Percentiles rank a stretch among this genome's conserved stretches.
Evolutionary conservation across 768 basidiomycete genomes (phyloP).

Genomic region (Lactarius evosmus): DNA sequence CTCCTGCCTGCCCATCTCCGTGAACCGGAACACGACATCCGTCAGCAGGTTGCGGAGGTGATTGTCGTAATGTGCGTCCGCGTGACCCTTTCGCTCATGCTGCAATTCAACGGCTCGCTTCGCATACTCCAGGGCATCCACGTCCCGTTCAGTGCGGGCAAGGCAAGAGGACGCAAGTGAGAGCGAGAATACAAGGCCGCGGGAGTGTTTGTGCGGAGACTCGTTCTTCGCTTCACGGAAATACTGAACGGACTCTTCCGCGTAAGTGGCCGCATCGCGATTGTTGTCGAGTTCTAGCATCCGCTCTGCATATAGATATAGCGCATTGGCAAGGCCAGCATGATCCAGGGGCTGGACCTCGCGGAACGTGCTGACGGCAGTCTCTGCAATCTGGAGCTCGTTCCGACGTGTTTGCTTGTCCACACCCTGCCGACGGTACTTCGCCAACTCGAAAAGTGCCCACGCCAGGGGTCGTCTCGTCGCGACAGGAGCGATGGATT

Average conservation of each 20-base stretch:
- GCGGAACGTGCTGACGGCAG: conserved; percentile 15
- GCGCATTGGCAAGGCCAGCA: conserved; percentile 16
- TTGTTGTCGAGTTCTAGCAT: conserved; percentile 19
- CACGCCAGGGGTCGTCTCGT: conserved; percentile 4
- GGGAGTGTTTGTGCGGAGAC: background rate
- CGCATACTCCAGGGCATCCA: conserved; percentile 12
- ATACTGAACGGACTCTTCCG: conserved; percentile 18
- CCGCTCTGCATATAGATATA: conserved; percentile 12
- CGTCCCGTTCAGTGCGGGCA: conserved; percentile 11
- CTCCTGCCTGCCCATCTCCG: background rate
- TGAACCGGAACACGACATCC: conserved; percentile 9
- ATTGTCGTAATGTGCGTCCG: background rate
- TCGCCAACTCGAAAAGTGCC: conserved; percentile 8
- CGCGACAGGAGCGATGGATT: background rate
- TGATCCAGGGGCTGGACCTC: conserved; percentile 3
- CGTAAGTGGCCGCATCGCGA: conserved; percentile 14
- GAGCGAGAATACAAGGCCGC: conserved; percentile 17
- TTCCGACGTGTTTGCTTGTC: background rate
- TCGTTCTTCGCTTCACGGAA: conserved; percentile 14
- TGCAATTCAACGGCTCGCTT: conserved; percentile 19
- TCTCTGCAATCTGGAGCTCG: conserved; percentile 3
- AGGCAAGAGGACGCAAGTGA: conserved; percentile 20
- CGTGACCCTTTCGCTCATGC: background rate
- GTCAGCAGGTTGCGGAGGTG: conserved; percentile 10
- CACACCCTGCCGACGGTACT: background rate